Percentiles rank a stretch among this genome's conserved stretches.
Evolutionary conservation across 2,329 filamentous ascomycete species (phyloP).

Genomic region (Diaporthe humulicola): DNA sequence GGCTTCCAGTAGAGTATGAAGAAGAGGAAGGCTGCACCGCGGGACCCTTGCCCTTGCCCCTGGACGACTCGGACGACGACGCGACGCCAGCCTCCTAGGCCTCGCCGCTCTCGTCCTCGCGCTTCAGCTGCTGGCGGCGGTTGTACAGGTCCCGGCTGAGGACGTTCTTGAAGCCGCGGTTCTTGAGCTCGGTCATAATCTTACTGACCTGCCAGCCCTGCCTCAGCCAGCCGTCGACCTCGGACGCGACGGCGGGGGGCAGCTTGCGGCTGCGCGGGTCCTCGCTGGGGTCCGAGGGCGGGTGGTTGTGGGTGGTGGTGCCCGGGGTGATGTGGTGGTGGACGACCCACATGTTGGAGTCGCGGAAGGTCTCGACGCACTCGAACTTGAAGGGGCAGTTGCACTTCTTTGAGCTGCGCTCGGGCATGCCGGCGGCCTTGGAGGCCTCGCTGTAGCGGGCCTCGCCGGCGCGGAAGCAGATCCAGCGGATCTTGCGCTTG

Average conservation of each 20-base stretch:
- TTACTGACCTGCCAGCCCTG: slow-evolving; percentile 50
- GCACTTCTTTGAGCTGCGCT: slow-evolving; percentile 53
- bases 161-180: slow-evolving; percentile 51
- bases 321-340: slow-evolving; percentile 48
- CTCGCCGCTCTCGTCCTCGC: slow-evolving; percentile 38
- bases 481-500: slow-evolving; percentile 54
- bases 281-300: slow-evolving; percentile 51
- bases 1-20: background rate
- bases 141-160: slow-evolving; percentile 54
- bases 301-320: slow-evolving; percentile 53
- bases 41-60: no score
- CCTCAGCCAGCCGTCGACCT: slow-evolving; percentile 52
- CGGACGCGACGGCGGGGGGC: slow-evolving; percentile 47
- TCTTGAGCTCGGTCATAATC: slow-evolving; percentile 52
- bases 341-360: slow-evolving; percentile 52
- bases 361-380: slow-evolving; percentile 51
- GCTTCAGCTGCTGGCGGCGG: slow-evolving; percentile 50
- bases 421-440: slow-evolving; percentile 49
- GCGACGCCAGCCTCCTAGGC: background rate
- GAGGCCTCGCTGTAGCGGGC: slow-evolving; percentile 49
- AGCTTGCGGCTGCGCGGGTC: slow-evolving; percentile 53
- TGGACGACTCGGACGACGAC: background rate
- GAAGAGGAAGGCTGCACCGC: background rate
- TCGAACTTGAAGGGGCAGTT: slow-evolving; percentile 54
- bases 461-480: slow-evolving; percentile 53